A percentile compares a stretch with the other conserved stretches of the same genome.
phyloP scores from a whole-genome alignment of 768 basidiomycete species.

The Rhizopogon rudus region DNA sequence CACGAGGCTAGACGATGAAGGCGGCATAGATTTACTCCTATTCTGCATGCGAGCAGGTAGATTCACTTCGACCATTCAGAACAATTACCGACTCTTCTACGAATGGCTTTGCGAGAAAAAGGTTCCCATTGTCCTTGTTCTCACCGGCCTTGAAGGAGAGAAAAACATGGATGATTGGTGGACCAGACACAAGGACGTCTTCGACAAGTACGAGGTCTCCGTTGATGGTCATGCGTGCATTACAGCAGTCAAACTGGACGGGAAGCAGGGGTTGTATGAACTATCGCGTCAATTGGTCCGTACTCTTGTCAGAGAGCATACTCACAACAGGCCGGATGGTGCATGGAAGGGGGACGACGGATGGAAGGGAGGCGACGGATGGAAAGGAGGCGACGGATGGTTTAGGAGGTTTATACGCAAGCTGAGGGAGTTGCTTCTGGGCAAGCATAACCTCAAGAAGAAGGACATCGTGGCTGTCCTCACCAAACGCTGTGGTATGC shows the following conservation, averaged over 20 bases:
- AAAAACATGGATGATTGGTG: conserved; percentile 30
- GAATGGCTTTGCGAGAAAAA: conserved; percentile 31
- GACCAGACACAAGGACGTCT: conserved; percentile 18
- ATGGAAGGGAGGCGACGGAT: neutral
- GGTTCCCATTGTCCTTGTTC: conserved; percentile 35
- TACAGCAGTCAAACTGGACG: conserved; percentile 13
- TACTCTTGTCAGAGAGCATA: no score
- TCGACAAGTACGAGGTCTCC: conserved; percentile 17
- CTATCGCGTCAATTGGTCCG: conserved; percentile 8
- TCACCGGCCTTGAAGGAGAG: conserved; percentile 37
- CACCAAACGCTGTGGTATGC: neutral
- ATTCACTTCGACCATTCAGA: conserved; percentile 28
- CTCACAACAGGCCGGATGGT: neutral
- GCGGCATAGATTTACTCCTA: conserved; percentile 36
- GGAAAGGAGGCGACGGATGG: no score
- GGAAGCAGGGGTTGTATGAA: conserved; percentile 20
- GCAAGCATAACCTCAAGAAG: neutral
- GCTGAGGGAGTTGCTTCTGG: neutral
- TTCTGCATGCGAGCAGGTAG: conserved; percentile 36
- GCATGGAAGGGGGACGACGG: neutral
- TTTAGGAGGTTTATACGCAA: no score
- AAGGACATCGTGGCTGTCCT: conserved; percentile 13
- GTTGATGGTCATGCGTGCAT: conserved; percentile 29
- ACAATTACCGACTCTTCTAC: conserved; percentile 36
- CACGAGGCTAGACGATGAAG: conserved; percentile 17